Evolutionary conservation across 495 filamentous ascomycete genomes (phyloP).

Genomic region (Evansstolkia leycettana): DNA sequence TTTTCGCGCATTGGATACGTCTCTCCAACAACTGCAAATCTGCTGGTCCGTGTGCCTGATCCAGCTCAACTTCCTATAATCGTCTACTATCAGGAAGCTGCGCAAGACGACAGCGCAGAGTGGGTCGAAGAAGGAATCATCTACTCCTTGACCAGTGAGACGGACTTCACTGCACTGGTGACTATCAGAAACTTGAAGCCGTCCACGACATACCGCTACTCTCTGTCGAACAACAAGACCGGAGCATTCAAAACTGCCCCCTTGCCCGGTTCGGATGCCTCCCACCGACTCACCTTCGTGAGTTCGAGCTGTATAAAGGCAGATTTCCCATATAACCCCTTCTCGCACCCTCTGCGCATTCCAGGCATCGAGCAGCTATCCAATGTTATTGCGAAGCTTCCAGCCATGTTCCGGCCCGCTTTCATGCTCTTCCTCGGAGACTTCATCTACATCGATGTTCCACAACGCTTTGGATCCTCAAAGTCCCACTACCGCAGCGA

Average conservation of each 20-base stretch:
- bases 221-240: conserved; percentile 67
- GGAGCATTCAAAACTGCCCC: conserved; percentile 70
- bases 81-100: conserved; percentile 44
- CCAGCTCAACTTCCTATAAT: conserved; percentile 58
- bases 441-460: conserved; percentile 95
- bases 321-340: conserved; percentile 74
- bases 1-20: conserved; percentile 82
- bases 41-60: conserved; percentile 78
- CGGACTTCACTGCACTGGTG: conserved; percentile 68
- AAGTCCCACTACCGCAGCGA: conserved; percentile 72
- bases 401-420: conserved; percentile 42
- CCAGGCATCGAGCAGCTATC: conserved; percentile 61
- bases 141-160: conserved; percentile 51
- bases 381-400: conserved; percentile 43
- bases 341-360: conserved; percentile 70
- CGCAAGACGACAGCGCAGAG: conserved; percentile 8
- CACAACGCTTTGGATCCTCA: conserved; percentile 57
- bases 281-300: conserved; percentile 68
- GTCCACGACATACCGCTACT: conserved; percentile 65
- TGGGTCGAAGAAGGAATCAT: conserved; percentile 60
- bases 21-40: conserved; percentile 63
- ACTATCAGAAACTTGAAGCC: conserved; percentile 41
- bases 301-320: conserved; percentile 86
- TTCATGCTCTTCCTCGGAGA: conserved; percentile 99
- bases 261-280: conserved; percentile 44